phyloP scores from a whole-genome alignment of 768 basidiomycete species.

The Mycena vulgaris region DNA sequence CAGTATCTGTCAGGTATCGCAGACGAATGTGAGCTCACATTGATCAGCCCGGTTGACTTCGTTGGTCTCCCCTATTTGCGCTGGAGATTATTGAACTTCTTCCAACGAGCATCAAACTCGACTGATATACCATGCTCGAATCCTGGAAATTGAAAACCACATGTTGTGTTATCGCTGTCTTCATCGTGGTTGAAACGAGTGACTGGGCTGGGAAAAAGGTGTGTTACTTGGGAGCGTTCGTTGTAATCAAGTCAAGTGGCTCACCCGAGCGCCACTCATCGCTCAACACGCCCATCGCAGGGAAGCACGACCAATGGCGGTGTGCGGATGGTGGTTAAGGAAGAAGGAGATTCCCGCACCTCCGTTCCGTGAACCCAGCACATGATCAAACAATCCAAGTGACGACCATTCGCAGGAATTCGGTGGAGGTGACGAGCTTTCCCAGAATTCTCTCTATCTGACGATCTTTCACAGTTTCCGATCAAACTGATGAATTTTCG shows the following conservation, averaged over 20 bases:
- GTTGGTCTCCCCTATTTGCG: neutral
- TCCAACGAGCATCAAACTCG: conserved; percentile 1
- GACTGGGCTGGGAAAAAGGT: conserved; percentile 7
- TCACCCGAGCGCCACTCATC: conserved; percentile 6
- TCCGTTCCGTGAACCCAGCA: neutral
- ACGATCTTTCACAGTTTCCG: neutral
- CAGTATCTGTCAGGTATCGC: too few relatives aligned
- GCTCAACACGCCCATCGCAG: conserved; percentile 8
- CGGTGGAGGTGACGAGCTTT: too few relatives aligned
- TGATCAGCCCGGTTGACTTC: conserved; percentile 4
- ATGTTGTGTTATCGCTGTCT: conserved; percentile 4
- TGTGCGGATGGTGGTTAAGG: neutral
- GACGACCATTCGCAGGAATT: neutral
- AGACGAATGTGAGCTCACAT: conserved; percentile 6
- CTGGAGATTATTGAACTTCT: conserved; percentile 5
- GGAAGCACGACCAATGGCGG: conserved; percentile 4
- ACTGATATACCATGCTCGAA: conserved; percentile 2
- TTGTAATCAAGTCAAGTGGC: conserved; percentile 8
- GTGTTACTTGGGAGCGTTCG: conserved; percentile 8
- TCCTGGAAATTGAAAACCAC: conserved; percentile 4
- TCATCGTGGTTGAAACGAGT: neutral
- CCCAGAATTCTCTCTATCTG: neutral
- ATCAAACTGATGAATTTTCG: too few relatives aligned
- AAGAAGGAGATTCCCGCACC: neutral
- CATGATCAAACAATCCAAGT: neutral